phyloP scores from a whole-genome alignment of 2,329 filamentous ascomycete species.

The Fusarium acutatum region DNA sequence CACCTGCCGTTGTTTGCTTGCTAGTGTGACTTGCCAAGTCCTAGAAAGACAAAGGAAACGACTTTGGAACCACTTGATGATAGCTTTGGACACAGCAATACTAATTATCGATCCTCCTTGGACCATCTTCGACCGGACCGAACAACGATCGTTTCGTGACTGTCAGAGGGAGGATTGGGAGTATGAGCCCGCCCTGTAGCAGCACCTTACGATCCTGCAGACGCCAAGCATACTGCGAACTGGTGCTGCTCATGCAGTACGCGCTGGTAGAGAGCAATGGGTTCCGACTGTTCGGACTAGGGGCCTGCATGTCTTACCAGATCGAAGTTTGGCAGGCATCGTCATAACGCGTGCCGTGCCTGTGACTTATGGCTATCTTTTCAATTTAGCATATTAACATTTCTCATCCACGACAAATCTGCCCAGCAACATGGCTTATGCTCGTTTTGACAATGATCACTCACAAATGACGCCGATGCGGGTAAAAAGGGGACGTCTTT shows the following conservation, averaged over 20 bases:
- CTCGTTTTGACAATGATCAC: neutral
- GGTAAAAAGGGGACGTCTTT: neutral
- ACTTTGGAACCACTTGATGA: neutral
- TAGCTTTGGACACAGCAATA: neutral
- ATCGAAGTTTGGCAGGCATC: conserved; percentile 5
- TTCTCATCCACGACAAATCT: neutral
- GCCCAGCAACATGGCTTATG: neutral
- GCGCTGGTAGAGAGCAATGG: neutral
- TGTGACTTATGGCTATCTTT: neutral
- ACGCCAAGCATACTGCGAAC: conserved; percentile 1
- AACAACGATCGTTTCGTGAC: neutral
- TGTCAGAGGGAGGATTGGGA: neutral
- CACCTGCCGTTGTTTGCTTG: conserved; percentile 15
- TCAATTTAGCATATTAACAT: conserved; percentile 1
- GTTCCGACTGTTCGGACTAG: neutral
- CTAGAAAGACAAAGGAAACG: conserved; percentile 19
- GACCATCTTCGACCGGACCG: neutral
- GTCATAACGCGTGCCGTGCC: neutral
- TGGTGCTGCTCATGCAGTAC: neutral
- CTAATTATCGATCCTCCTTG: neutral
- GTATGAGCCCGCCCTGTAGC: neutral
- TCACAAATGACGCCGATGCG: neutral
- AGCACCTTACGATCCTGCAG: neutral
- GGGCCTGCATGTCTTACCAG: neutral
- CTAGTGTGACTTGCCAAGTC: conserved; percentile 7